Evolutionary conservation across 768 basidiomycete species (phyloP).

Genomic region (Xerocomellus chrysenteron): DNA sequence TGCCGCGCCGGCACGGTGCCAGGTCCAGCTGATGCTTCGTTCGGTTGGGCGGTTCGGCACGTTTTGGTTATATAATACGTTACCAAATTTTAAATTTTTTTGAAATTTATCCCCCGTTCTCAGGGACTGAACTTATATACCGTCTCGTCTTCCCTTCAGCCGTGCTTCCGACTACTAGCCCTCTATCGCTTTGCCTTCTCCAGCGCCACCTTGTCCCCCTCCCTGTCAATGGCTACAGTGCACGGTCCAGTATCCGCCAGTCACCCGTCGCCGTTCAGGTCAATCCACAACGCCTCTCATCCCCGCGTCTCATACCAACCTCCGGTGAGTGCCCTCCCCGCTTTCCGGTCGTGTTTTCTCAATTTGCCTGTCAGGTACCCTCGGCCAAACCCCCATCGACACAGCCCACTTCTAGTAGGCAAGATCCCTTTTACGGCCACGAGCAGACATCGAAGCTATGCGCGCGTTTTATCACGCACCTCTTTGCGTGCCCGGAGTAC

Average conservation of each 20-base stretch:
- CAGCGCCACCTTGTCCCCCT: constrained; percentile 21
- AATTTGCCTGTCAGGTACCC: constrained; percentile 17
- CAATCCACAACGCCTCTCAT: constrained; percentile 26
- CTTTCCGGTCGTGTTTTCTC: not conserved
- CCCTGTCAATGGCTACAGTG: constrained; percentile 31
- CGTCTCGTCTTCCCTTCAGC: constrained; percentile 3
- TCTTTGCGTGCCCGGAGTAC: constrained; percentile 84
- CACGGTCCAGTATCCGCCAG: constrained; percentile 27
- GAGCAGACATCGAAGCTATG: constrained; percentile 68
- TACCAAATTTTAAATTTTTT: constrained; percentile 3
- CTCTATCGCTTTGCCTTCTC: not conserved
- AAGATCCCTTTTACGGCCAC: constrained; percentile 53
- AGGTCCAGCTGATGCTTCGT: constrained; percentile 20
- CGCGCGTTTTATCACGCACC: constrained; percentile 77
- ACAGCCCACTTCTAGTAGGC: constrained; percentile 24
- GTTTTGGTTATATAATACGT: constrained; percentile 23
- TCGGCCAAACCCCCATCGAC: constrained; percentile 31
- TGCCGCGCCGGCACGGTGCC: constrained; percentile 23
- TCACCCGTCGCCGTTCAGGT: constrained; percentile 33
- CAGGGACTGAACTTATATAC: constrained; percentile 28
- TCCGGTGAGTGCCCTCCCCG: constrained; percentile 14
- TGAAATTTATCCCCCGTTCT: constrained; percentile 10
- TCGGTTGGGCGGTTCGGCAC: constrained; percentile 28
- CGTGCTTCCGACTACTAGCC: constrained; percentile 19
- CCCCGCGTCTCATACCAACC: constrained; percentile 30